phyloP scores from a whole-genome alignment of 2,329 filamentous ascomycete species.

The Lasiodiplodia hormozganensis region DNA sequence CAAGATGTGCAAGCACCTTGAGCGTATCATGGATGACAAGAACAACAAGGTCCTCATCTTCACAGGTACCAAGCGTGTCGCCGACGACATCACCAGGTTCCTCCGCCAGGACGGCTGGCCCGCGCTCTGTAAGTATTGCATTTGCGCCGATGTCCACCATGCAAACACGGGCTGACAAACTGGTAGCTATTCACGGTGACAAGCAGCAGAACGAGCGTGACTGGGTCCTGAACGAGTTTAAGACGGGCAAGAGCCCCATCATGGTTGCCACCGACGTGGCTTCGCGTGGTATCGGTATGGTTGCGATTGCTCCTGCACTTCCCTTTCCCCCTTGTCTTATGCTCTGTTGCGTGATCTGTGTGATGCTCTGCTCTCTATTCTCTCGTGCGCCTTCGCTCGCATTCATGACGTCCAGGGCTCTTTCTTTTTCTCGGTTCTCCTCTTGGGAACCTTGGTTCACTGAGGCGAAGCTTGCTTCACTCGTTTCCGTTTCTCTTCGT shows the following conservation, averaged over 20 bases:
- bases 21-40: constrained; percentile 97
- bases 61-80: constrained; percentile 84
- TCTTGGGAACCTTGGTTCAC: constrained; percentile 86
- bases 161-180: constrained; percentile 53
- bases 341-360: constrained; percentile 66
- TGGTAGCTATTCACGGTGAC: constrained; percentile 91
- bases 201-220: constrained; percentile 99
- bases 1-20: constrained; percentile 94
- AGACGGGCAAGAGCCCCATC: constrained; percentile 98
- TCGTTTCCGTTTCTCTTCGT: constrained; percentile 77
- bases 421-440: constrained; percentile 83
- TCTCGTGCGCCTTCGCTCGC: constrained; percentile 78
- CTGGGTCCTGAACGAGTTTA: constrained; percentile 99
- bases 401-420: constrained; percentile 90
- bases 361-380: constrained; percentile 90
- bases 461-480: constrained; percentile 74
- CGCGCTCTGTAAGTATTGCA: constrained; percentile 76
- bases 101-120: constrained; percentile 98
- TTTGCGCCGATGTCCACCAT: background rate
- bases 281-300: constrained; percentile 99
- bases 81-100: constrained; percentile 97
- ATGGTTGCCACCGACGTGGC: constrained; percentile 99
- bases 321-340: constrained; percentile 46
- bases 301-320: constrained; percentile 60
- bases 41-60: constrained; percentile 96